Evolutionary conservation across 2,329 filamentous ascomycete genomes (phyloP), one percentile per base, ranked within the genome.

Genomic region (Colletotrichum sp.): DNA sequence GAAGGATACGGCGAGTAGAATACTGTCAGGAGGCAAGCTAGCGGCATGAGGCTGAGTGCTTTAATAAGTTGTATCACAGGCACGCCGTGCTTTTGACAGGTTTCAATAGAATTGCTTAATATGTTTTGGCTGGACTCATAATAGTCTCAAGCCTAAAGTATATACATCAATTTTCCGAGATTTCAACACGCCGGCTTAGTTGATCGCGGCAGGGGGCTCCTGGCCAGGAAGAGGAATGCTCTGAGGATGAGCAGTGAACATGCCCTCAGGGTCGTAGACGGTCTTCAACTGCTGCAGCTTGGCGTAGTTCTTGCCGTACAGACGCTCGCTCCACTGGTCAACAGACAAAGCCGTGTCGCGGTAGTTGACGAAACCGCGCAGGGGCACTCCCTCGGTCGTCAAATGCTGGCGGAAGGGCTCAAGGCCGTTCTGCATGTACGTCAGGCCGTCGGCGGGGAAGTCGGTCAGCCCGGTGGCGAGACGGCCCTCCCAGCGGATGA

Each of bases 361-460:
- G 75, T 78, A 78, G 77, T 78, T 78, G 27, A 77, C 75, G 32
- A 78, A 78, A 59, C 74, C 71, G 32, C 77, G 77, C 2, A 78
- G 77, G 2, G 77, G 71, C 32, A 62, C 57, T 44, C 75, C 75
- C 52, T 69, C 75, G 15, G 29, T 36, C 4, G 15, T 52, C 27
- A 78, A 32, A 63, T 76, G 69, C 34, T 69, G n/a, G 34, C 57
- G 63, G 68, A 77, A 75, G 39, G 77, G 77, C 63, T 79, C 78
- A 8, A 70, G 13, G n/a, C 92, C 81, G 78, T 90, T 85, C 44
- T 88, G 86, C 32, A 85, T 85, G 79, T 89, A 89, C 5, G 82
- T 83, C 3, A 86, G 84, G 63, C 87, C 86, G 79, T 88, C 87
- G 69, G 87, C 82, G 22, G 88, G 87, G 79, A 90, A 89, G 77